These are phyloP conservation scores for Diaporthe sp. DNA, from an alignment of 2,329 filamentous ascomycete genomes.

Conservation along the genomic window DNA sequence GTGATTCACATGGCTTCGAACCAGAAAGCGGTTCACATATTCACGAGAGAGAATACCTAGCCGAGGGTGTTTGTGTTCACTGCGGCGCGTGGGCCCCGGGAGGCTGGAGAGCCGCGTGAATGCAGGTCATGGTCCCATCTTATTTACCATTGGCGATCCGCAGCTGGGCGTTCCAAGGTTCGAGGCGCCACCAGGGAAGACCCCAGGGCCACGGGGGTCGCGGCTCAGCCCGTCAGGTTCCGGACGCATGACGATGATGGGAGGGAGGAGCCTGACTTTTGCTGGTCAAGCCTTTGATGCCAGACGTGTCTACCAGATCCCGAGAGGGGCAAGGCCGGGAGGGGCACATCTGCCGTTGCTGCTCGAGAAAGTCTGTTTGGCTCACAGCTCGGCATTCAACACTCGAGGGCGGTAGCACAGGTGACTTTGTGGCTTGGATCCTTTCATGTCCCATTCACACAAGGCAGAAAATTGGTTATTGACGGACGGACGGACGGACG, in stretches of 20 bases:
- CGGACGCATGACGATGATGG: conserved; percentile 29
- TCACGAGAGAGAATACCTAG: not conserved
- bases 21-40: not conserved
- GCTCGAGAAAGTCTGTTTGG: not conserved
- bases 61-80: not conserved
- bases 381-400: not conserved
- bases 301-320: conserved; percentile 9
- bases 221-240: conserved; percentile 32
- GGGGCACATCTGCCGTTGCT: not conserved
- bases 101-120: not conserved
- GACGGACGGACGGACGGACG: not conserved
- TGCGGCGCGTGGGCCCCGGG: not conserved
- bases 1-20: not conserved
- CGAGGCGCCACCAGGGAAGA: conserved; percentile 25
- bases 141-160: conserved; percentile 8
- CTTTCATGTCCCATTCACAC: not conserved
- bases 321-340: not conserved
- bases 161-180: conserved; percentile 19
- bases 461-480: not conserved
- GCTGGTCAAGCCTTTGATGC: conserved; percentile 11
- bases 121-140: conserved; percentile 18
- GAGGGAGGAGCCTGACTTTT: not conserved
- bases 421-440: conserved; percentile 30
- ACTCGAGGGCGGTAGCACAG: not conserved
- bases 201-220: conserved; percentile 14